These are phyloP conservation scores for Chlorella vulgaris DNA, from an alignment of 139 green algal genomes.

Conservation along the genomic window DNA sequence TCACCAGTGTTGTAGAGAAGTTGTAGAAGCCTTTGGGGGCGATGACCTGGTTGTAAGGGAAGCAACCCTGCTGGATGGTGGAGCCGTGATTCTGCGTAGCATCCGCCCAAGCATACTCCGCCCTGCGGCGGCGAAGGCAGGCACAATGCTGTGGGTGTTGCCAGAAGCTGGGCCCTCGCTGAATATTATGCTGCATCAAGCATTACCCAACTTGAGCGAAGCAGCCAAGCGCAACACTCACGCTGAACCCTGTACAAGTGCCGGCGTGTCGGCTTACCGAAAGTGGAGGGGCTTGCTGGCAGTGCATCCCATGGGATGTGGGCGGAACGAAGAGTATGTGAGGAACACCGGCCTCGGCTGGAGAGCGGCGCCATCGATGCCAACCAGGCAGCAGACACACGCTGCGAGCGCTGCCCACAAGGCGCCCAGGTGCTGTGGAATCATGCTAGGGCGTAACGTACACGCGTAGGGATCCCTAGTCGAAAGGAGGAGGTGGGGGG, in stretches of 20 bases:
- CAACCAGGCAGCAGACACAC: too few relatives aligned
- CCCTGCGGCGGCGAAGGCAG: neutral
- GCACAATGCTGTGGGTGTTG: neutral
- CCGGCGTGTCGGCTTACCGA: neutral
- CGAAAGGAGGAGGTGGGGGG: too few relatives aligned
- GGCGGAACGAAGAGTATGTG: neutral
- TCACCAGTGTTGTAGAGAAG: neutral
- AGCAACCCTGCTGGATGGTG: neutral
- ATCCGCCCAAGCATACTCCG: neutral
- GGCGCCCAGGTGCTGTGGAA: too few relatives aligned
- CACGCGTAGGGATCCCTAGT: too few relatives aligned
- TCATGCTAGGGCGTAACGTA: too few relatives aligned
- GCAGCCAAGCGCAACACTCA: neutral
- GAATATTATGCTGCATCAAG: neutral
- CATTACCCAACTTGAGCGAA: neutral
- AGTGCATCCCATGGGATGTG: neutral
- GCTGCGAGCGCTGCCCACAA: too few relatives aligned
- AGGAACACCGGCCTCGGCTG: too few relatives aligned
- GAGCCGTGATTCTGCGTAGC: neutral
- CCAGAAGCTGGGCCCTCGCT: neutral
- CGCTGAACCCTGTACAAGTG: neutral
- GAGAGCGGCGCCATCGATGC: too few relatives aligned
- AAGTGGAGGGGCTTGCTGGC: neutral
- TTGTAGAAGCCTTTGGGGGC: neutral
- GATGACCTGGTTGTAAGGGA: neutral